Evolutionary conservation across 495 filamentous ascomycete genomes (phyloP).

Genomic region (Annulohypoxylon moriforme): DNA sequence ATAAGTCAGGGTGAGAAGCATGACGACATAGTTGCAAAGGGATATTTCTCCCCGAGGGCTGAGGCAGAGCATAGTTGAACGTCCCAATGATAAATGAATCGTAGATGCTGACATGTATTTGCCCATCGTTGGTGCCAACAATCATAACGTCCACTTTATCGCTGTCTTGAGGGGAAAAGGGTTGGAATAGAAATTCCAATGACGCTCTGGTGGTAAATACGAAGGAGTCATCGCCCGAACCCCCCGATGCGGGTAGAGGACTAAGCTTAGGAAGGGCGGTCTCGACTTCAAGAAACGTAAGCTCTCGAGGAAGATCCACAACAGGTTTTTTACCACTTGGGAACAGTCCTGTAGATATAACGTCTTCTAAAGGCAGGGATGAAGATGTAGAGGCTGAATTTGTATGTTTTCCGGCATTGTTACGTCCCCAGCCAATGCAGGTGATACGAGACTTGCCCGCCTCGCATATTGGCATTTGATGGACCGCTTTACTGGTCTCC

Average conservation of each 20-base stretch:
- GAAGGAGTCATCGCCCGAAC: constrained; percentile 71
- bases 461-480: constrained; percentile 67
- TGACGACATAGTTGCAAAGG: constrained; percentile 65
- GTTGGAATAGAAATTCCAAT: constrained; percentile 76
- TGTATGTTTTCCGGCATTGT: constrained; percentile 65
- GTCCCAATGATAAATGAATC: constrained; percentile 88
- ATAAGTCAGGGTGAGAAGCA: constrained; percentile 76
- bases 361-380: constrained; percentile 46
- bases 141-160: constrained; percentile 85
- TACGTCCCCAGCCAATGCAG: constrained; percentile 79
- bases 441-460: constrained; percentile 60
- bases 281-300: constrained; percentile 82
- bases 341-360: constrained; percentile 53
- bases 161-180: constrained; percentile 68
- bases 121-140: constrained; percentile 79
- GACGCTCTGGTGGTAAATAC: constrained; percentile 75
- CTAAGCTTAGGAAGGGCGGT: constrained; percentile 83
- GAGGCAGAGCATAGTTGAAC: constrained; percentile 58
- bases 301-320: constrained; percentile 77
- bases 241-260: constrained; percentile 69
- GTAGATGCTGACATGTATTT: constrained; percentile 86
- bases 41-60: constrained; percentile 31
- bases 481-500: constrained; percentile 80
- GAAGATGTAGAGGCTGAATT: constrained; percentile 6
- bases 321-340: constrained; percentile 39